Percentiles rank a stretch among this genome's conserved stretches.
Conservation (phyloP, 2,329 filamentous ascomycete species). For the Leptosphaerulina australis region DNA sequence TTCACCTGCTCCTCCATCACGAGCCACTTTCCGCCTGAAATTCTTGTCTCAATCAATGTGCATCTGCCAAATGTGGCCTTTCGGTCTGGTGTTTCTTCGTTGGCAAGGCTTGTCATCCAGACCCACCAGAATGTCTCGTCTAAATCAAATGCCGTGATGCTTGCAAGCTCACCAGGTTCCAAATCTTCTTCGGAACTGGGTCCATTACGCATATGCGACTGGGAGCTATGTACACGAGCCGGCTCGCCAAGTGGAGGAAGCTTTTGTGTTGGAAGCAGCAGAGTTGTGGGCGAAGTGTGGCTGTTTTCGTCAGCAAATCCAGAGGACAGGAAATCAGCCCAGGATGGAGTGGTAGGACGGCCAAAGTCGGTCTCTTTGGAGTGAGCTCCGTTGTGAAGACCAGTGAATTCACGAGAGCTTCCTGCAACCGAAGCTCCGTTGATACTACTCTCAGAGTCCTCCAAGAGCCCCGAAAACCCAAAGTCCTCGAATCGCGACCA, state of each 20-base stretch:
- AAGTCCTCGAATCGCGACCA: constrained; percentile 98
- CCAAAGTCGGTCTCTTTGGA: constrained; percentile 71
- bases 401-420: constrained; percentile 73
- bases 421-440: constrained; percentile 35
- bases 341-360: constrained; percentile 92
- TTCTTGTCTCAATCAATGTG: constrained; percentile 86
- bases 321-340: constrained; percentile 95
- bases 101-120: constrained; percentile 95
- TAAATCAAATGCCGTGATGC: constrained; percentile 81
- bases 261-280: constrained; percentile 90
- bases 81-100: constrained; percentile 81
- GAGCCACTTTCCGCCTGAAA: constrained; percentile 83
- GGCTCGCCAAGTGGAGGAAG: constrained; percentile 79
- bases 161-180: constrained; percentile 92
- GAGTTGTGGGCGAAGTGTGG: constrained; percentile 65
- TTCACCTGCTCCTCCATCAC: constrained; percentile 97
- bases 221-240: constrained; percentile 78
- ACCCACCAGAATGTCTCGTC: constrained; percentile 99
- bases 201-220: constrained; percentile 71
- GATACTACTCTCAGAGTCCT: constrained; percentile 62
- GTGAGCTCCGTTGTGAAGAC: constrained; percentile 68
- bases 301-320: constrained; percentile 82
- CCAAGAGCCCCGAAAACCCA: constrained; percentile 79
- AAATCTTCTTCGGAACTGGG: constrained; percentile 74
- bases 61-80: constrained; percentile 96